A percentile compares a stretch with the other conserved stretches of the same genome.
These are phyloP conservation scores for Vicia villosa DNA, from an alignment of 306 rosid species.

Conservation along the genomic window DNA sequence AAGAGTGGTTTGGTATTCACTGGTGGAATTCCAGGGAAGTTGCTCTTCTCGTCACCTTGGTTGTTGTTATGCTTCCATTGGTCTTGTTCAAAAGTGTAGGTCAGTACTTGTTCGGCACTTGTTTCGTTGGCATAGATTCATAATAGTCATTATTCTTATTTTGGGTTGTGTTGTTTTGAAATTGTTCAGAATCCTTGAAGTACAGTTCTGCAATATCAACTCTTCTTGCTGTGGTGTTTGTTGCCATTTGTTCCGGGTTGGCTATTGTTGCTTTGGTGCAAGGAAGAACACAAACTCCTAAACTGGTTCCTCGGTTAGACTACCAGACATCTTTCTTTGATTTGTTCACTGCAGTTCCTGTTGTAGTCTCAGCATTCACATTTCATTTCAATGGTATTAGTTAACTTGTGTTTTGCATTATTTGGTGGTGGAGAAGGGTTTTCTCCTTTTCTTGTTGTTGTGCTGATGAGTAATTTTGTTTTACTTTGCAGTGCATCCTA, in stretches of 20 bases:
- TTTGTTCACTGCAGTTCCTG: constrained; percentile 92
- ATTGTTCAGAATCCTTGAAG: constrained; percentile 69
- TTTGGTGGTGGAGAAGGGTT: background rate
- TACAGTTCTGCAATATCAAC: constrained; percentile 80
- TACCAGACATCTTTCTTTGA: constrained; percentile 77
- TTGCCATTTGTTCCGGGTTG: constrained; percentile 76
- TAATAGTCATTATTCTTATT: background rate
- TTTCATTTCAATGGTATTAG: constrained; percentile 88
- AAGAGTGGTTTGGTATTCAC: constrained; percentile 86
- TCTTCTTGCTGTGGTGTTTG: constrained; percentile 80
- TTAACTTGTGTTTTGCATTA: background rate
- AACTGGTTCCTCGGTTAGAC: constrained; percentile 67
- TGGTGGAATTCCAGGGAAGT: constrained; percentile 94
- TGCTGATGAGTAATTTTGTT: constrained; percentile 23
- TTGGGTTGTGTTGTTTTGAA: background rate
- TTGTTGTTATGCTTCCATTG: constrained; percentile 73
- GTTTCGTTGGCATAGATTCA: background rate
- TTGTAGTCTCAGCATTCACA: constrained; percentile 92
- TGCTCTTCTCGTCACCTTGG: constrained; percentile 55
- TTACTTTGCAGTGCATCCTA: constrained; percentile 79
- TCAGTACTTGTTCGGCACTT: too few species aligned
- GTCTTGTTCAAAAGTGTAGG: constrained; percentile 68
- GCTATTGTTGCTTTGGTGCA: constrained; percentile 66
- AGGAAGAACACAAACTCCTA: constrained; percentile 73
- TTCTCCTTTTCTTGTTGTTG: background rate